These are phyloP conservation scores for Leishmania braziliensis DNA, from an alignment of 208 protist genomes.

Conservation along the genomic window DNA sequence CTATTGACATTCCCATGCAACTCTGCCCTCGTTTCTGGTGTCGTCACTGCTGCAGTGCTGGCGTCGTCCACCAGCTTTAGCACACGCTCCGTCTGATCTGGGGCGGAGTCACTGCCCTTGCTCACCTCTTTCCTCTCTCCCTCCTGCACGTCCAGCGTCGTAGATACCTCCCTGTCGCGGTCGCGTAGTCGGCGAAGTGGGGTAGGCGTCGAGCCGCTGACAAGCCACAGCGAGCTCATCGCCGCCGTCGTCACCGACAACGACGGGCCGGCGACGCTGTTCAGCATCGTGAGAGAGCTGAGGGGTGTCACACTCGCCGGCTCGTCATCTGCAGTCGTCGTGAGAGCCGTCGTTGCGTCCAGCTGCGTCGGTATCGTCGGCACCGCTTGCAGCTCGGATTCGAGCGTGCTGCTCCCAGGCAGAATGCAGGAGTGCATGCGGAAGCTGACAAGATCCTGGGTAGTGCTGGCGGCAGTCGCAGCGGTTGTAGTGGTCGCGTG, in stretches of 20 bases:
- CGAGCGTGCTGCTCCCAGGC: neutral
- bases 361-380: constrained; percentile 1
- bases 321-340: neutral
- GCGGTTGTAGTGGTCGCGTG: neutral
- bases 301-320: constrained; percentile 3
- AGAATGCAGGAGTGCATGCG: constrained; percentile 12
- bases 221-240: constrained; percentile 53
- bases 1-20: neutral
- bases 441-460: neutral
- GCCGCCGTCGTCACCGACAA: constrained; percentile 1
- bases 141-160: neutral
- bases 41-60: neutral
- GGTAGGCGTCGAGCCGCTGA: constrained; percentile 51
- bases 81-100: neutral
- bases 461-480: neutral
- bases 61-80: neutral
- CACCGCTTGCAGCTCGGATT: neutral
- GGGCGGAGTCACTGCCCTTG: neutral
- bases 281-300: neutral
- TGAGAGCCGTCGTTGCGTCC: neutral
- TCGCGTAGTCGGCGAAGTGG: constrained; percentile 38
- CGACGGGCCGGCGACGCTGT: constrained; percentile 5
- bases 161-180: constrained; percentile 4
- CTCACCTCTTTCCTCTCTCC: neutral
- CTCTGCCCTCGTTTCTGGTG: neutral